Evolutionary conservation across 148 eudicot genomes (phyloP).

Genomic region (Persicaria tinctoria): DNA sequence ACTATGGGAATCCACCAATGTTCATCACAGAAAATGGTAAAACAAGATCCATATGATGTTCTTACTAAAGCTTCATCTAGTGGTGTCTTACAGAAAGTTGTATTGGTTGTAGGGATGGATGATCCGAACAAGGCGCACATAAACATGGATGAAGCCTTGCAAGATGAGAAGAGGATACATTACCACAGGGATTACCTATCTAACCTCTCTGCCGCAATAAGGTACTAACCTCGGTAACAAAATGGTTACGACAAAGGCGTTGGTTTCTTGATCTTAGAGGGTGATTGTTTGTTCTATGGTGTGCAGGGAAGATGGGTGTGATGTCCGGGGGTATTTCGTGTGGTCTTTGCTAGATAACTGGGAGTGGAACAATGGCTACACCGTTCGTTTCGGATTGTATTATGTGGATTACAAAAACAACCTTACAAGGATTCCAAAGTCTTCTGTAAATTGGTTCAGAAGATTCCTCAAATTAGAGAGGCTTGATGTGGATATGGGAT

Average conservation of each 20-base stretch:
- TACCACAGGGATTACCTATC: conserved; percentile 90
- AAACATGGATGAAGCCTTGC: conserved; percentile 50
- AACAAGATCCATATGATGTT: neutral
- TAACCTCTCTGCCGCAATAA: conserved; percentile 85
- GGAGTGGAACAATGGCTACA: conserved; percentile 93
- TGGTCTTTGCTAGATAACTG: conserved; percentile 99
- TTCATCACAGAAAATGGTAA: conserved; percentile 86
- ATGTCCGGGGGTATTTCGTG: conserved; percentile 82
- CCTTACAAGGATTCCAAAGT: conserved; percentile 85
- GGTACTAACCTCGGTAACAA: conserved; percentile 28
- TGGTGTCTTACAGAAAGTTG: neutral
- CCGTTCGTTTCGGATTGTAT: conserved; percentile 76
- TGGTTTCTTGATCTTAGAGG: neutral
- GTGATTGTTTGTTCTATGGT: neutral
- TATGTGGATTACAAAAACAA: conserved; percentile 84
- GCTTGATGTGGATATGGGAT: neutral
- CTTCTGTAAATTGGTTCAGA: conserved; percentile 77
- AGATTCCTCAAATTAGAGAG: conserved; percentile 25
- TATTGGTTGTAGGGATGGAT: conserved; percentile 59
- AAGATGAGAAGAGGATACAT: conserved; percentile 70
- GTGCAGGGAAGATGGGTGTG: conserved; percentile 75
- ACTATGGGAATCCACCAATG: conserved; percentile 65
- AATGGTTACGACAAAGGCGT: neutral
- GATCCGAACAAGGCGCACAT: conserved; percentile 42
- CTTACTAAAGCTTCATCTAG: neutral